These are phyloP conservation scores for Leucogyrophana mollusca DNA, from an alignment of 768 basidiomycete species.

Conservation along the genomic window DNA sequence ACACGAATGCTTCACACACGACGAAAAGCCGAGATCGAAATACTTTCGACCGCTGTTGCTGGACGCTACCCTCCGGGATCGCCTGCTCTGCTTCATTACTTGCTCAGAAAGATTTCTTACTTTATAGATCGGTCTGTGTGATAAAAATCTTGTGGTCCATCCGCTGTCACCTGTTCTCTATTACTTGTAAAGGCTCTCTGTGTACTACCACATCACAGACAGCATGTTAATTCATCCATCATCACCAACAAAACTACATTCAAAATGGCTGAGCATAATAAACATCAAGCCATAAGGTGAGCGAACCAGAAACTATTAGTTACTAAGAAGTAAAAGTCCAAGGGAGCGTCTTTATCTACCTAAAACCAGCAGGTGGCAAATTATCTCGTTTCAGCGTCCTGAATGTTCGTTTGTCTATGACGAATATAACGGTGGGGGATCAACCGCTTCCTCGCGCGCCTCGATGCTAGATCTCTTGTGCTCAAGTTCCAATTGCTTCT, in stretches of 20 bases:
- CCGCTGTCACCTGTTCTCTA: no score
- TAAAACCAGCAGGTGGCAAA: not conserved
- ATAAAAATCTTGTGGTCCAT: not conserved
- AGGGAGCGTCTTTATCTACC: not conserved
- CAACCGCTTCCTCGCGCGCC: constrained; percentile 1
- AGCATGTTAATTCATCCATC: no score
- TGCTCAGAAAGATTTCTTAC: constrained; percentile 23
- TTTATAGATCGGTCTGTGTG: constrained; percentile 24
- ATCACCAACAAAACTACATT: no score
- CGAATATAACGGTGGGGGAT: constrained; percentile 7
- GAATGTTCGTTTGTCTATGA: not conserved
- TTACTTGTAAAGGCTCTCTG: no score
- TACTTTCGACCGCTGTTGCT: constrained; percentile 34
- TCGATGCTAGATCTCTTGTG: constrained; percentile 8
- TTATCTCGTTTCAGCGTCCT: no score
- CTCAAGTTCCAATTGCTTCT: constrained; percentile 8
- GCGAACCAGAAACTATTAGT: not conserved
- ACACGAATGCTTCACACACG: constrained; percentile 74
- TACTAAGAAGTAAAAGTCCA: not conserved
- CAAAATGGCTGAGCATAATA: no score
- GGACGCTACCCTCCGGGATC: constrained; percentile 10
- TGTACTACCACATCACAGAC: no score
- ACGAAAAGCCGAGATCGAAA: constrained; percentile 94
- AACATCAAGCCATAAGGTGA: no score
- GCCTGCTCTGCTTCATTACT: constrained; percentile 22